phyloP scores from a whole-genome alignment of 2,329 filamentous ascomycete genomes.

The Colletotrichum paranaense region DNA sequence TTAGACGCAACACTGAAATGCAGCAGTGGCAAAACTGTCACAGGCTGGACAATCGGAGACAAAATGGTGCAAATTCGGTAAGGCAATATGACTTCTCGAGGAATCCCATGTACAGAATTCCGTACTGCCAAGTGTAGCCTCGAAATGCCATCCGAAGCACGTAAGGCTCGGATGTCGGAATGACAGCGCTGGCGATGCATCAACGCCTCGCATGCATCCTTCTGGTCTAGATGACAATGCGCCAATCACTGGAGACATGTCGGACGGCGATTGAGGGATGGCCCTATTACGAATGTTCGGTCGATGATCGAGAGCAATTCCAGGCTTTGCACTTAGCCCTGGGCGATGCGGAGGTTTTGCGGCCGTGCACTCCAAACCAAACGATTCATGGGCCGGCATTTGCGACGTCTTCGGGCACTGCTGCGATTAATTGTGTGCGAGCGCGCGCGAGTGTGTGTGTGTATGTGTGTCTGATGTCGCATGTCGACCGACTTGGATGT shows the following conservation, averaged over 20 bases:
- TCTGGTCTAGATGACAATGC: too few species aligned
- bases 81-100: neutral
- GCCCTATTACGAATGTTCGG: neutral
- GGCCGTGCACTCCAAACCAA: slow-evolving; percentile 16
- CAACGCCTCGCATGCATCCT: neutral
- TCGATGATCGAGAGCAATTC: neutral
- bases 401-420: slow-evolving; percentile 15
- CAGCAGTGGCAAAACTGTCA: neutral
- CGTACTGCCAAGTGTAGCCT: neutral
- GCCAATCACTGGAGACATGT: slow-evolving; percentile 16
- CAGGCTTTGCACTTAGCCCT: neutral
- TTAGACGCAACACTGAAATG: neutral
- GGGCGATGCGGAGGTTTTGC: neutral
- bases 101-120: neutral
- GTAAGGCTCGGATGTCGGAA: neutral
- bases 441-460: slow-evolving; percentile 1
- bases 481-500: slow-evolving; percentile 25
- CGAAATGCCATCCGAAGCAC: neutral
- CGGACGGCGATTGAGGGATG: slow-evolving; percentile 1
- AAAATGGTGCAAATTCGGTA: neutral
- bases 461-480: slow-evolving; percentile 34
- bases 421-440: neutral
- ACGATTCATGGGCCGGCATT: slow-evolving; percentile 28
- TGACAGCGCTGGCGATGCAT: neutral
- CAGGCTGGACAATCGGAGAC: neutral